Evolutionary conservation across 306 rosid species (phyloP), one percentile per base, ranked within the genome.

Genomic region (Spatholobus suberectus): DNA sequence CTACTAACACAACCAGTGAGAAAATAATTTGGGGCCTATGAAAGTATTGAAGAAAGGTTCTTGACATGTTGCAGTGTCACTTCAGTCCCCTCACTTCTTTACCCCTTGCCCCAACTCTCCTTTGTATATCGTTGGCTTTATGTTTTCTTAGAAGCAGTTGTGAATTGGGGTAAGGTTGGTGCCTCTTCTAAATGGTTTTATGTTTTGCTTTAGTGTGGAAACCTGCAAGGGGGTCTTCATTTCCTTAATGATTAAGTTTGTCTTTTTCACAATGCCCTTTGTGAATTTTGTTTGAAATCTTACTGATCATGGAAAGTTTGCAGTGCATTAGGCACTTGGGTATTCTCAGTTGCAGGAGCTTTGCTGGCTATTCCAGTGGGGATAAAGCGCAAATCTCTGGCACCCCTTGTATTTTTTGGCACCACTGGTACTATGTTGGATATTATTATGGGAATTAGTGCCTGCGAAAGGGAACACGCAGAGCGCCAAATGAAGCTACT

Each of bases 261-360:
- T 76, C 38, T 12, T 37, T 23, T 18, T 9, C 52, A 7, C 47
- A 62, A 15, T 66, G 12, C 2, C 51, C 1, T 68, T 73, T 54
- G 29, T 10, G 41, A 75, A 49, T 27, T 76, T 73, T 35, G 32
- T 49, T 65, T 1, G 8, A 8, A 51, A 70, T 35, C 35, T 70
- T 74, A 82, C 65, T 89, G 83, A 82, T 74, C 67, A 11, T 59
- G 51, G 77, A 67, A 51, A 43, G 9, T 81, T 65, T 74, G 79
- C 91, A 96, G 99, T 35, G 96, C 98, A 57, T 78, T 93, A 85
- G 99, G 98, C 17, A 93, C 98, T 41, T 94, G 99, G 99, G 95
- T 96, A 26, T 96, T 96, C 89, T 92, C 98, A 3, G 96, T 92
- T 54, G 97, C 94, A 29, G 99, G 97, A 75, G 98, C 99, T 1